A percentile compares a stretch with the other conserved stretches of the same genome.
phyloP scores from a whole-genome alignment of 2,329 filamentous ascomycete species.

The Balansia obtecta region DNA sequence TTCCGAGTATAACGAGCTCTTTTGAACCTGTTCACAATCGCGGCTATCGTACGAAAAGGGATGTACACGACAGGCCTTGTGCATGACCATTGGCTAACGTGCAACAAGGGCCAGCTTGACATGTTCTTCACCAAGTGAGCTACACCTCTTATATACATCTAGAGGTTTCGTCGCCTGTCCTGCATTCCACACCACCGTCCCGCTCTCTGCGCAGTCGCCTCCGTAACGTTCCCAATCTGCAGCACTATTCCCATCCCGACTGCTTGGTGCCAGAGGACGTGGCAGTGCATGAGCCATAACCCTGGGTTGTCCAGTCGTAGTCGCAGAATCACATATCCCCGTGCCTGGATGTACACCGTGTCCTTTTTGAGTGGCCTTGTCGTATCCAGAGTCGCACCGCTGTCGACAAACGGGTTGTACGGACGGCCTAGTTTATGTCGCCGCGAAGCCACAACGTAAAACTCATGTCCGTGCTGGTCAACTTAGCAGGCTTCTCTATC shows the following conservation, averaged over 20 bases:
- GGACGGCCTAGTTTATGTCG: neutral
- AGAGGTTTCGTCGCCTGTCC: too few relatives aligned
- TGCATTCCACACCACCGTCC: neutral
- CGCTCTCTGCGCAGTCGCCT: neutral
- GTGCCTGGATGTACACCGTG: constrained; percentile 17
- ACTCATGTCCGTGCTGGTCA: constrained; percentile 11
- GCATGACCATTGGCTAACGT: too few relatives aligned
- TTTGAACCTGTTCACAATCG: too few relatives aligned
- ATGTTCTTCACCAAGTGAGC: too few relatives aligned
- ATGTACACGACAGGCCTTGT: too few relatives aligned
- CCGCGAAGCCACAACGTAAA: constrained; percentile 5
- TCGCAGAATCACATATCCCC: constrained; percentile 23
- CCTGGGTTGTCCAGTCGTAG: constrained; percentile 23
- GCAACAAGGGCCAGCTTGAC: too few relatives aligned
- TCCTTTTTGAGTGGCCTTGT: constrained; percentile 20
- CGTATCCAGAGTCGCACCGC: neutral
- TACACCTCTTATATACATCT: too few relatives aligned
- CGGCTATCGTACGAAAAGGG: too few relatives aligned
- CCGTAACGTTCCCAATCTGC: constrained; percentile 5
- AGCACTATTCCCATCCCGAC: constrained; percentile 18
- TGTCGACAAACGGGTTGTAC: constrained; percentile 9
- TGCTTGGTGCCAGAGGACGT: constrained; percentile 24
- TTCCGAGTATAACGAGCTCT: too few relatives aligned
- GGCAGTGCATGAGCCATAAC: constrained; percentile 26
- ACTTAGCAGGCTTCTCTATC: neutral